Base-by-base conservation (phyloP, 108 stramenopile genomes). In the Cyclotella distinguenda region DNA sequence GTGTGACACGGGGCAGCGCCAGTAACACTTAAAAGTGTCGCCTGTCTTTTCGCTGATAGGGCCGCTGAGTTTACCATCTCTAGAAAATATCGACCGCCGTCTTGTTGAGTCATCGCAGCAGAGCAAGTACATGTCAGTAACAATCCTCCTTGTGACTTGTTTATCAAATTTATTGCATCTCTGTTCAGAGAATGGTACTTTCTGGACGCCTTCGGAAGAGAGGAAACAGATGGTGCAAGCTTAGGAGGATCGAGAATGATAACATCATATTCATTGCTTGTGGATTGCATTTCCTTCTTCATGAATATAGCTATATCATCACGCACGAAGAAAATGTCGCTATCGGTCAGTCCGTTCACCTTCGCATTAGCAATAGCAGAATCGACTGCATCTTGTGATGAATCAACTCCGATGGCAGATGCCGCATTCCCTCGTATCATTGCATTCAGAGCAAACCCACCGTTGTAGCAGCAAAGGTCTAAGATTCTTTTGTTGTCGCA, bases 161-260 rank as follows among this genome's bases (percentile, higher is more conserved):
- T 55, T 23, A 91, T 79, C 4, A 95, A 64, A 51, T 90, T 86
- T 58, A 98, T 80, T 23, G 93, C 95, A 68, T 92, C 91, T 47
- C 88, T 74, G 59, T 98, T 98, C 23, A 98, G 43, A 7, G 87
- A 76, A 53, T 90, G 89, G 60, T 98, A 98, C 59, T 95, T 96
- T 23, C 84, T 70, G 3, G 81, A 71, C 19, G 95, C 96, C 36
- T 85, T 78, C 21, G 78, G 74, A 11, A 98, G 57, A 0, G 68
- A 54, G 26, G 78, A 70, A 13, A 83, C 70, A 25, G 81, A 86
- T 7, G 96, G 95, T 13, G 97, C 97, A 18, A 98, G 65, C 75
- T 98, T 98, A 19, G 97, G 95, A 38, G 97, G 97, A 79, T 98
- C 97, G 9, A 94, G 60, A 10, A 96, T 80, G 11, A 98, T 79